These are phyloP conservation scores for Mallotus repandus DNA, from an alignment of 441 rosid species.

Conservation along the genomic window DNA sequence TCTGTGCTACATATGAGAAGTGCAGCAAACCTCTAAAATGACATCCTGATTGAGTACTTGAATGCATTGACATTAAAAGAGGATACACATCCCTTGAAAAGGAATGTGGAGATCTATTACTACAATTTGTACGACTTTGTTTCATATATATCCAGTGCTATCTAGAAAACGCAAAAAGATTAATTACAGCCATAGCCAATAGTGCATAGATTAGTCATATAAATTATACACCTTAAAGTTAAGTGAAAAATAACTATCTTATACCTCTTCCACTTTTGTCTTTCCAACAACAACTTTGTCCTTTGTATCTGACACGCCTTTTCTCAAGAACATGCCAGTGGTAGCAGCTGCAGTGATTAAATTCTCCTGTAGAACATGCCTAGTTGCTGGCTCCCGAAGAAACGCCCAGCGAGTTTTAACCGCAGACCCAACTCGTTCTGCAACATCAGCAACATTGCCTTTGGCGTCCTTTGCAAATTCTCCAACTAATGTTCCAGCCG, in stretches of 20 bases:
- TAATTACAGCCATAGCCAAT: no score
- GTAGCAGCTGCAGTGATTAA: constrained; percentile 89
- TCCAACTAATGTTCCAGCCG: constrained; percentile 78
- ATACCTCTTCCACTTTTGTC: constrained; percentile 95
- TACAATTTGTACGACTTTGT: no score
- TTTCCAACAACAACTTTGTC: constrained; percentile 90
- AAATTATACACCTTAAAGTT: background rate
- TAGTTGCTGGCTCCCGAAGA: constrained; percentile 83
- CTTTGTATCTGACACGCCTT: constrained; percentile 78
- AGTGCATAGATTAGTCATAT: background rate
- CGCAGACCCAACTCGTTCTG: constrained; percentile 71
- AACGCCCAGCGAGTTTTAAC: constrained; percentile 77
- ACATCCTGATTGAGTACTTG: background rate
- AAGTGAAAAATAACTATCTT: background rate
- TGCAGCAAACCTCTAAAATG: background rate
- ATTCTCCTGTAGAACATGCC: constrained; percentile 81
- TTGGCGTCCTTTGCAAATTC: constrained; percentile 91
- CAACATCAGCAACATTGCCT: constrained; percentile 76
- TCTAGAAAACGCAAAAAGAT: no score
- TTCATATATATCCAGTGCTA: no score
- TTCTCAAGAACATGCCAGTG: constrained; percentile 76
- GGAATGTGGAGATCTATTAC: no score
- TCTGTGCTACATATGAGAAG: background rate
- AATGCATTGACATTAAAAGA: background rate
- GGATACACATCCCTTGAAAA: background rate